phyloP scores from a whole-genome alignment of 306 rosid species.

The Cicer pinnatifidum region DNA sequence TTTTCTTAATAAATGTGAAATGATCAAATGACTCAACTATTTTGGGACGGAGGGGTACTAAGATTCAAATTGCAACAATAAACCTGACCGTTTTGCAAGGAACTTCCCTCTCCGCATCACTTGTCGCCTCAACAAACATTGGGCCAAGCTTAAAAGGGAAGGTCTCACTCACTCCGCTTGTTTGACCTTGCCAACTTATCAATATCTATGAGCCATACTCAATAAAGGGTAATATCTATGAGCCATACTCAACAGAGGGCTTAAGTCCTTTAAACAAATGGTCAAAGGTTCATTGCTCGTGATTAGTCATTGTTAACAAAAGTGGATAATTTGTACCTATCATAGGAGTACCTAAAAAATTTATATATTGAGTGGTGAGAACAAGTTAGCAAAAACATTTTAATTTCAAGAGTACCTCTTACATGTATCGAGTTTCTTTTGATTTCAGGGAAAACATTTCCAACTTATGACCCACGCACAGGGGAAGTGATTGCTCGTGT shows the following conservation, averaged over 20 bases:
- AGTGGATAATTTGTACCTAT: background rate
- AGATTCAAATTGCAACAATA: background rate
- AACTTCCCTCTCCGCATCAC: background rate
- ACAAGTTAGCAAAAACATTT: background rate
- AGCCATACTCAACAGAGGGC: background rate
- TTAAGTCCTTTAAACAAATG: background rate
- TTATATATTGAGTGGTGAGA: background rate
- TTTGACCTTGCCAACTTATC: background rate
- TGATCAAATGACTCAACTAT: too few relatives aligned
- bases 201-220: background rate
- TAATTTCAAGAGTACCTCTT: background rate
- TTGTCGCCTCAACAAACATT: background rate
- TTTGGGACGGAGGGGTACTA: too few relatives aligned
- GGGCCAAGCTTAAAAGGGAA: background rate
- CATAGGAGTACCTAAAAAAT: background rate
- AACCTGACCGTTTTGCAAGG: background rate
- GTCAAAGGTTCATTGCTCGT: background rate
- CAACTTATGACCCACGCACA: conserved; percentile 83
- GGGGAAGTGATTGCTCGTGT: conserved; percentile 88
- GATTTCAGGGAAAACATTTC: conserved; percentile 82
- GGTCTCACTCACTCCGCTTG: background rate
- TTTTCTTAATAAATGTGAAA: too few relatives aligned
- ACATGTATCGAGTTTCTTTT: background rate
- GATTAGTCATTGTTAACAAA: background rate
- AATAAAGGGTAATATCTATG: background rate